Percentiles rank a stretch among this genome's conserved stretches.
These are phyloP conservation scores for Sclerotinia minor DNA, from an alignment of 2,329 filamentous ascomycete species.

Conservation along the genomic window DNA sequence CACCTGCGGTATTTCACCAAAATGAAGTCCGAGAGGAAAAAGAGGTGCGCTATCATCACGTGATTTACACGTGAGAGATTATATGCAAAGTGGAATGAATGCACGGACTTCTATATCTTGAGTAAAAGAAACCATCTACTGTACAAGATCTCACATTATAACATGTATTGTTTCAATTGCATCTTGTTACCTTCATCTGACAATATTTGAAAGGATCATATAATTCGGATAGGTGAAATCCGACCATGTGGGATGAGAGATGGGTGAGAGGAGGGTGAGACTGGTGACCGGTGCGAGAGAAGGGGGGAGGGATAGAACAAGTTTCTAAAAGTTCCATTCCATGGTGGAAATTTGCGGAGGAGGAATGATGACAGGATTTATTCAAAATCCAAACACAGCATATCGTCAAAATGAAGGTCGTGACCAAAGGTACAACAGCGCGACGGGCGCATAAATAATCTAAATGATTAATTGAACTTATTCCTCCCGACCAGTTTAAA, in stretches of 20 bases:
- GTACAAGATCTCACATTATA: not conserved
- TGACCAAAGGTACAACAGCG: constrained; percentile 12
- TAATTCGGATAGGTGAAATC: constrained; percentile 5
- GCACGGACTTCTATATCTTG: not conserved
- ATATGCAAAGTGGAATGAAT: not conserved
- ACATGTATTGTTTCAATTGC: not conserved
- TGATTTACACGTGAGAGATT: not conserved
- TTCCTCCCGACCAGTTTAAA: not conserved
- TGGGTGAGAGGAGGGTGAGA: too few species aligned
- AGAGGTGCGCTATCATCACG: not conserved
- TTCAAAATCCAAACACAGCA: constrained; percentile 19
- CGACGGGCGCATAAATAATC: constrained; percentile 4
- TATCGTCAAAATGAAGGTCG: constrained; percentile 9
- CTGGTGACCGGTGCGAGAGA: too few species aligned
- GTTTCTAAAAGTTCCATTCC: constrained; percentile 24
- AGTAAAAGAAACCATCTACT: not conserved
- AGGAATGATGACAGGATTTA: constrained; percentile 12
- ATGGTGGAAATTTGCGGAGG: constrained; percentile 17
- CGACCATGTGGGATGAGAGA: constrained; percentile 2
- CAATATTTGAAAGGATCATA: not conserved
- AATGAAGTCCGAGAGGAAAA: not conserved
- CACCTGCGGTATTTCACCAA: constrained; percentile 15
- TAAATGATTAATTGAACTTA: not conserved
- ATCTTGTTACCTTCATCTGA: not conserved
- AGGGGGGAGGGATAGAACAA: constrained; percentile 18